Evolutionary conservation across 345 rosid genomes (phyloP), one percentile per base, ranked within the genome.

Genomic region (Orychophragmus violaceus): DNA sequence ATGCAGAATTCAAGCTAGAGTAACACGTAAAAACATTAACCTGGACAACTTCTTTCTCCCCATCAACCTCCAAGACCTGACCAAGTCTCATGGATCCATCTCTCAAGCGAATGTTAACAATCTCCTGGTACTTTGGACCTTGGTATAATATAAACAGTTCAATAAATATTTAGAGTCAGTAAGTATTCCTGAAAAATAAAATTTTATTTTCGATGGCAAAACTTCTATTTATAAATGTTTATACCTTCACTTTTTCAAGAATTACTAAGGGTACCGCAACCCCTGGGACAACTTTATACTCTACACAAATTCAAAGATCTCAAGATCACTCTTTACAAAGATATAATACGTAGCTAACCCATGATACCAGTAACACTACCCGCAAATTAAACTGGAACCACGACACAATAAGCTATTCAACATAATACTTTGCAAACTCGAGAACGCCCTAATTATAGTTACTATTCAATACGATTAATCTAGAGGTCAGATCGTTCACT

Each of bases 41-140:
- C 95, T 94, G 99, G 75, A 94, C 96, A 75, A 94, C 95, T 51
- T 97, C 99, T 73, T 84, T 94, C 81, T 94, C 97, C 9, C 99
- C 99, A 80, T 94, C 99, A 78, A 94, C 99, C 79, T 94, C 99
- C 70, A 94, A 74, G 46, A 94, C 99, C 77, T 90, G 96, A 76
- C 99, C 99, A 75, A 97, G 95, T 42, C 99, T 79, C 12, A 78
- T 85, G 36, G 97, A 78, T 77, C 97, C 96, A 82, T 94, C 87
- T 29, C 97, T 97, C 60, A 94, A 65, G 8, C 96, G 88, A 72
- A 94, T 94, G 68, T 94, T 94, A 66, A 94, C 99, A 77, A 94
- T 94, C 84, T 94, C 99, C 72, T 94, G 96, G 77, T 84, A 94
- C 81, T 88, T 94, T 11, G 99, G 99, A 33, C 97, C 99, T 97